Conservation (phyloP, 2,329 filamentous ascomycete species). For the Graphilbum sp. region DNA sequence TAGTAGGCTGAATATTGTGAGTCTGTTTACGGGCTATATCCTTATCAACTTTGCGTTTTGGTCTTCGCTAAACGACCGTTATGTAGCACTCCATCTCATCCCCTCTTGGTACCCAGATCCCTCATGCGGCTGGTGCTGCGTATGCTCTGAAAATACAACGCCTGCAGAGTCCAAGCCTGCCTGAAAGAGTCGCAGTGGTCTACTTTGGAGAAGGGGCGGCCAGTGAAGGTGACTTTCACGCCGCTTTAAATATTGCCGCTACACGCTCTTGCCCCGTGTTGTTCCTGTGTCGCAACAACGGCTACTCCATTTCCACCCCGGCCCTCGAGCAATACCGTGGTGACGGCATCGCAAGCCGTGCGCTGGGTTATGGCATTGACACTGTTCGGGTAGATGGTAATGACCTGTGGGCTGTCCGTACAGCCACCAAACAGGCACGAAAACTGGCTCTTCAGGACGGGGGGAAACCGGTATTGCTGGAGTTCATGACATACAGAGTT, state of each 20-base stretch:
- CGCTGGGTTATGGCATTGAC: conserved; percentile 69
- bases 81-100: conserved; percentile 58
- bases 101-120: conserved; percentile 63
- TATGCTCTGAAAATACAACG: conserved; percentile 64
- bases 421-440: conserved; percentile 54
- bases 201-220: conserved; percentile 76
- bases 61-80: background rate
- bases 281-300: conserved; percentile 73
- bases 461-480: conserved; percentile 72
- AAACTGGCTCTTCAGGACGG: conserved; percentile 63
- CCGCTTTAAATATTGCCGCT: conserved; percentile 65
- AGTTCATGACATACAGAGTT: conserved; percentile 97
- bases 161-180: conserved; percentile 42
- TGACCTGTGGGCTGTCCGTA: conserved; percentile 61
- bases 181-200: conserved; percentile 49
- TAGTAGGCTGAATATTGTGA: conserved; percentile 64
- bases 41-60: too few relatives aligned
- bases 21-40: too few relatives aligned
- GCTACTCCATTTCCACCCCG: conserved; percentile 65
- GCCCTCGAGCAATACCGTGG: conserved; percentile 70
- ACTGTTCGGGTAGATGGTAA: conserved; percentile 72
- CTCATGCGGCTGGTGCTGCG: conserved; percentile 61
- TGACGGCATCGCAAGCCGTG: conserved; percentile 64
- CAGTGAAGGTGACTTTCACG: conserved; percentile 70
- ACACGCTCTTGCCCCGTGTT: conserved; percentile 60